Evolutionary conservation across 1,284 basidiomycete species (phyloP).

Genomic region (Rhodofomes roseus): DNA sequence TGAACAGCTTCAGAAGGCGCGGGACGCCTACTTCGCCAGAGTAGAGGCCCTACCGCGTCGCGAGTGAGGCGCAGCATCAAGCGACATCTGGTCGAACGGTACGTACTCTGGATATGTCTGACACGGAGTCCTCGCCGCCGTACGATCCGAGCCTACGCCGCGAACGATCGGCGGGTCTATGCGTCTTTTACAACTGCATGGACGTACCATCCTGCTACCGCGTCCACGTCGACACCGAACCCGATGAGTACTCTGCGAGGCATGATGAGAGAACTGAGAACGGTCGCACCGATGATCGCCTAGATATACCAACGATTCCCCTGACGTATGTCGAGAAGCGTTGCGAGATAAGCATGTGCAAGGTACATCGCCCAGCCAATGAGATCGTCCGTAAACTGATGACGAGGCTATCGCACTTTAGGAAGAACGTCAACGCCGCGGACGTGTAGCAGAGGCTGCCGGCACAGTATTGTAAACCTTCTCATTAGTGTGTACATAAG

Average conservation of each 20-base stretch:
- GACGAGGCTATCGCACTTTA: neutral
- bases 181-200: no score
- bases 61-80: conserved; percentile 59
- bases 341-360: neutral
- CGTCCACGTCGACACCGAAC: conserved; percentile 34
- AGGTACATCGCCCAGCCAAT: neutral
- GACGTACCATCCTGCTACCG: conserved; percentile 27
- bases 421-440: no score
- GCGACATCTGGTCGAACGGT: no score
- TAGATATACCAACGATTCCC: no score
- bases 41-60: conserved; percentile 49
- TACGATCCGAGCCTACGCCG: conserved; percentile 70
- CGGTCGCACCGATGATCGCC: no score
- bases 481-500: no score
- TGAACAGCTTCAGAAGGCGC: conserved; percentile 67
- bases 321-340: no score
- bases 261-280: conserved; percentile 14
- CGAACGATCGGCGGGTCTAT: no score
- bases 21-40: conserved; percentile 71
- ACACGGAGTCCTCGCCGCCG: conserved; percentile 62
- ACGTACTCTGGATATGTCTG: conserved; percentile 58
- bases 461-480: neutral
- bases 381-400: neutral
- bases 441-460: no score
- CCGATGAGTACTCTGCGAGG: conserved; percentile 28